Evolutionary conservation across 1,284 basidiomycete species (phyloP).

Genomic region (Melanopsichium pennsylvanicum): DNA sequence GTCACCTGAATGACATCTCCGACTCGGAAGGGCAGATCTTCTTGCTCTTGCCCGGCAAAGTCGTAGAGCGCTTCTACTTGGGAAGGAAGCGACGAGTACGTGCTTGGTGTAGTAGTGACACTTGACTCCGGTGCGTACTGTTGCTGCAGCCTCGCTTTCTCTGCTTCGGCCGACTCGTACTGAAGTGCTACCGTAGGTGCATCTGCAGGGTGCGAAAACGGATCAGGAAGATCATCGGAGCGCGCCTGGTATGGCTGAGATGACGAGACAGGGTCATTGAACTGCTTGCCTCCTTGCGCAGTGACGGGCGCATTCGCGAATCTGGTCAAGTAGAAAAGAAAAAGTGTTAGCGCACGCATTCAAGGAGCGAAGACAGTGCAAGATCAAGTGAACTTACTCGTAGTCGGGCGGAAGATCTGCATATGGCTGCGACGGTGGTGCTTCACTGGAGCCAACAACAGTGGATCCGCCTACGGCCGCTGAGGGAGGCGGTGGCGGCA

Average conservation of each 20-base stretch:
- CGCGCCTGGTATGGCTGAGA: background rate
- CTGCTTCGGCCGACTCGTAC: conserved; percentile 34
- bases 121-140: conserved; percentile 10
- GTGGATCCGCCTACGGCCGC: conserved; percentile 1
- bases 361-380: too few relatives aligned
- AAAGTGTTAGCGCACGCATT: background rate
- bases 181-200: background rate
- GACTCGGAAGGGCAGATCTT: conserved; percentile 23
- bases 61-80: conserved; percentile 32
- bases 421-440: conserved; percentile 9
- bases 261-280: conserved; percentile 7
- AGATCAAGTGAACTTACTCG: conserved; percentile 10
- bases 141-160: conserved; percentile 37
- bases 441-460: background rate
- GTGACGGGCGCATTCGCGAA: conserved; percentile 33
- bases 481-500: conserved; percentile 8
- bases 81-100: conserved; percentile 4
- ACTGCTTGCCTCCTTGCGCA: conserved; percentile 29
- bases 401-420: conserved; percentile 44
- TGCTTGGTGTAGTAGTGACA: background rate
- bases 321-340: background rate
- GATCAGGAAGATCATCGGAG: conserved; percentile 5
- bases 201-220: conserved; percentile 22
- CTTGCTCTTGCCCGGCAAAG: conserved; percentile 29
- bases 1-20: conserved; percentile 40